These are phyloP conservation scores for Prunus mume DNA, from an alignment of 306 rosid species.

Conservation along the genomic window DNA sequence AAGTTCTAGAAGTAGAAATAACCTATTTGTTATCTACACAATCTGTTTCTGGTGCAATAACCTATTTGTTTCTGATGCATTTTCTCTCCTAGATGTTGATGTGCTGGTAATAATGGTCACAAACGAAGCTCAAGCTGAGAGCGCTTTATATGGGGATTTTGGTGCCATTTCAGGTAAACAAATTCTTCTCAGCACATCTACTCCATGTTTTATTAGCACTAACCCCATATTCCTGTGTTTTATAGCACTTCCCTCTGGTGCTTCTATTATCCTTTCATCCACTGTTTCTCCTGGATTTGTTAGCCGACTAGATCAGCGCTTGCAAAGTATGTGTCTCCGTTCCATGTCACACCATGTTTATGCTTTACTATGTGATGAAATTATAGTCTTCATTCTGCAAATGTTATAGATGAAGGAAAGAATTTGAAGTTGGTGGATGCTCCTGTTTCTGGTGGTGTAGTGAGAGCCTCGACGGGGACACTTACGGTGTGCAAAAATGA, in stretches of 20 bases:
- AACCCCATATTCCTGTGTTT: constrained; percentile 29
- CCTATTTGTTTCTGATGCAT: constrained; percentile 2
- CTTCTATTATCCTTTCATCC: constrained; percentile 77
- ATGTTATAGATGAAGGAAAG: constrained; percentile 67
- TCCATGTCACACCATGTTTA: neutral
- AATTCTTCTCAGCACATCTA: constrained; percentile 22
- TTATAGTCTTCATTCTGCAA: constrained; percentile 28
- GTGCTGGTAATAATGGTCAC: constrained; percentile 89
- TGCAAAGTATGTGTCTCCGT: constrained; percentile 56
- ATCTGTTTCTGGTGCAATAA: neutral
- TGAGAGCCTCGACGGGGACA: constrained; percentile 72
- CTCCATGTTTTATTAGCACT: constrained; percentile 21
- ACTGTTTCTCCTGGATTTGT: constrained; percentile 96
- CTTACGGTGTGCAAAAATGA: constrained; percentile 66
- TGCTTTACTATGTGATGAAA: constrained; percentile 27
- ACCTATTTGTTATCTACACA: neutral
- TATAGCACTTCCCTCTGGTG: constrained; percentile 78
- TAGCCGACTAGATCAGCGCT: constrained; percentile 69
- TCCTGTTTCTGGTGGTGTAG: constrained; percentile 96
- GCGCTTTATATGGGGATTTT: constrained; percentile 68
- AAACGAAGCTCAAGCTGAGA: constrained; percentile 85
- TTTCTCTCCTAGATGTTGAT: constrained; percentile 65
- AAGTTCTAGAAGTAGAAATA: neutral
- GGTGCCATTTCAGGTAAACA: constrained; percentile 87
- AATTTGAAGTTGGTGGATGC: constrained; percentile 93